A percentile compares a stretch with the other conserved stretches of the same genome.
Conservation (phyloP, 1,139 yeast species). For the Taphrina sp. region DNA sequence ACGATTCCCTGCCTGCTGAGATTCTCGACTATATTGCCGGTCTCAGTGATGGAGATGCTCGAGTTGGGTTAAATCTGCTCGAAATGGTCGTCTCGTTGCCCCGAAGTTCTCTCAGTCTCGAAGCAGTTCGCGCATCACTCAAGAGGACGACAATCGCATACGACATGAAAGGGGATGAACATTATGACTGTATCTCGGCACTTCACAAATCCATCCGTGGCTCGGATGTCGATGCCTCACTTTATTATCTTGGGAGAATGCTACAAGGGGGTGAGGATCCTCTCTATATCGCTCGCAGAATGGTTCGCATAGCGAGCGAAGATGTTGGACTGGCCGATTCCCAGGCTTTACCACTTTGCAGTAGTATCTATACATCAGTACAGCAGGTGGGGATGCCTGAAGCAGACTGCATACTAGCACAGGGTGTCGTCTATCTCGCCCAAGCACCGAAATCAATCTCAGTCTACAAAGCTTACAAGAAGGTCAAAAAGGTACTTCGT, state of each 20-base stretch:
- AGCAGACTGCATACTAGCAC: slow-evolving; percentile 84
- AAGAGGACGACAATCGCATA: slow-evolving; percentile 63
- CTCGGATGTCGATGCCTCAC: slow-evolving; percentile 80
- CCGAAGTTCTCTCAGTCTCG: slow-evolving; percentile 35
- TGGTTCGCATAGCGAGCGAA: slow-evolving; percentile 61
- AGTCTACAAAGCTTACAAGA: slow-evolving; percentile 73
- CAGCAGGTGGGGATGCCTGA: slow-evolving; percentile 97
- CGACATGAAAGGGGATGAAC: slow-evolving; percentile 86
- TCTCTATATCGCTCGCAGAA: slow-evolving; percentile 79
- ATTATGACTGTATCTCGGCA: slow-evolving; percentile 81
- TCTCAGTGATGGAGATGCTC: slow-evolving; percentile 84
- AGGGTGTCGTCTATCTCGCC: slow-evolving; percentile 85
- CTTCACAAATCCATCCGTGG: slow-evolving; percentile 91
- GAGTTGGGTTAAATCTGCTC: slow-evolving; percentile 73
- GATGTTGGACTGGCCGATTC: slow-evolving; percentile 54
- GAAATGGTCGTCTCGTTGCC: slow-evolving; percentile 51
- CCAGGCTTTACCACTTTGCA: slow-evolving; percentile 77
- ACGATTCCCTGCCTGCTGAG: slow-evolving; percentile 44
- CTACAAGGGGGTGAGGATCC: slow-evolving; percentile 93
- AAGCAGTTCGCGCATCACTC: slow-evolving; percentile 48
- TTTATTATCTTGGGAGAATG: slow-evolving; percentile 84
- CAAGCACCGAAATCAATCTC: slow-evolving; percentile 81
- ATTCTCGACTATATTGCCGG: slow-evolving; percentile 69
- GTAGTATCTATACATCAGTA: slow-evolving; percentile 79
- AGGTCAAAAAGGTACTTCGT: slow-evolving; percentile 58